Base-by-base conservation (phyloP, 1,284 basidiomycete genomes). In the Trichosporon sp. region DNA sequence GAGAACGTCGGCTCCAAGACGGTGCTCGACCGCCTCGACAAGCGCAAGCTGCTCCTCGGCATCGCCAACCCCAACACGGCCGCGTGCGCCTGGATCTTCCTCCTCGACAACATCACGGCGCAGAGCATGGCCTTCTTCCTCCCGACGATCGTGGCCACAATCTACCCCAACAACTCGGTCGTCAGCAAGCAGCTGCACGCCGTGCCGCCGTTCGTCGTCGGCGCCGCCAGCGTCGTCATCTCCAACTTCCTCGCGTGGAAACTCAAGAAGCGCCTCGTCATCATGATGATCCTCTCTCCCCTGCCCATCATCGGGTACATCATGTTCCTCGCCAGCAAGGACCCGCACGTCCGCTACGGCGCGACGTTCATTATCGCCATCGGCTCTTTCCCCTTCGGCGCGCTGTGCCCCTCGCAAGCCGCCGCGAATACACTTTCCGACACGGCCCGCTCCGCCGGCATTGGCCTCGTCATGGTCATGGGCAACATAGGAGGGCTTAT, bases 31-130 rank as follows among this genome's bases (percentile, higher is more conserved):
- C 70, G 70, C 66, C 47, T 80, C 13, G 72, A 72, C 67, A 47
- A 12, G 56, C 67, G 65, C 11, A 74, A 75, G n/a, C 62, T 80
- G 35, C 35, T 67, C 13, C 65, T 71, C 8, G 78, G 77, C 13
- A 73, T 81, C 65, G 58, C 71, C 32, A 72, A 74, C 44, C 73
- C 74, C 21, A 73, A 73, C 67, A 73, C 74, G 0, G 32, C 80
- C 21, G 66, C 73, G 21, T 68, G 74, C 44, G 75, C 80, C 2
- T 34, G 78, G 27, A 79, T 81, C 67, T 83, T 83, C 75, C 65
- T 84, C 3, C 70, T 84, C 64, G 77, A 83, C 74, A 85, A 85
- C 76, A 77, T 82, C 47, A 77, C 77, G 6, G 78, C 79, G 0
- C 78, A 80, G 64, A 75, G 79, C 7, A 69, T 78, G 2, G 79